Percentiles rank a stretch among this genome's conserved stretches.
Evolutionary conservation across 2,329 filamentous ascomycete species (phyloP).

Genomic region (Alternaria brassicae): DNA sequence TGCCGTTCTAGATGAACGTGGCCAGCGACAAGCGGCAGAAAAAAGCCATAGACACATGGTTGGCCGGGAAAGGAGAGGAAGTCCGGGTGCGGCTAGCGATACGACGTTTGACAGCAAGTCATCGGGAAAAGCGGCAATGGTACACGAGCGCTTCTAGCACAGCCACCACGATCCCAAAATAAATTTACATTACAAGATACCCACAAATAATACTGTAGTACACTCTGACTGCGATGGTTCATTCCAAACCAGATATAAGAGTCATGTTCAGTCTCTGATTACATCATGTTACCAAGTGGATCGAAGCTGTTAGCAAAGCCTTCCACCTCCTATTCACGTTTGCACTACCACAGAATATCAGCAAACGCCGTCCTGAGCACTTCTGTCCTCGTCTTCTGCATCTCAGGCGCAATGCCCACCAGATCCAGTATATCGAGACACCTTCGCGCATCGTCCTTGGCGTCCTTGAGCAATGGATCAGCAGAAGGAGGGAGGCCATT

Average conservation of each 20-base stretch:
- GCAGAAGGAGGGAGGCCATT: slow-evolving; percentile 35
- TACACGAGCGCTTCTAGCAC: slow-evolving; percentile 11
- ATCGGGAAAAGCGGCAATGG: slow-evolving; percentile 5
- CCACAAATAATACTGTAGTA: neutral
- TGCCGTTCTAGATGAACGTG: slow-evolving; percentile 23
- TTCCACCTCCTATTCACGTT: neutral
- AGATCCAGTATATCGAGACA: slow-evolving; percentile 57
- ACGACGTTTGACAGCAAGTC: slow-evolving; percentile 21
- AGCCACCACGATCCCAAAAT: neutral
- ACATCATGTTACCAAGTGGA: neutral
- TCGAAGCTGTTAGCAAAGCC: neutral
- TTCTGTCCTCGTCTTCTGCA: slow-evolving; percentile 58
- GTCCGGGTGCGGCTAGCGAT: slow-evolving; percentile 18
- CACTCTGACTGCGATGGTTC: too few species aligned
- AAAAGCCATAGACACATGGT: neutral
- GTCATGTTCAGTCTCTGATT: neutral
- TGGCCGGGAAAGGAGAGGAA: slow-evolving; percentile 15
- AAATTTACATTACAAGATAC: neutral
- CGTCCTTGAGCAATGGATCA: slow-evolving; percentile 47
- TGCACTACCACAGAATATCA: slow-evolving; percentile 46
- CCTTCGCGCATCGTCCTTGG: slow-evolving; percentile 54
- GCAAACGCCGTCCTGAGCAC: slow-evolving; percentile 56
- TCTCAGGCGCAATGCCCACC: slow-evolving; percentile 54
- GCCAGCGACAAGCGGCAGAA: neutral
- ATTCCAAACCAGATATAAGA: neutral